Percentiles rank a stretch among this genome's conserved stretches.
Evolutionary conservation across 108 stramenopile species (phyloP).

Genomic region (Parmales sp.): DNA sequence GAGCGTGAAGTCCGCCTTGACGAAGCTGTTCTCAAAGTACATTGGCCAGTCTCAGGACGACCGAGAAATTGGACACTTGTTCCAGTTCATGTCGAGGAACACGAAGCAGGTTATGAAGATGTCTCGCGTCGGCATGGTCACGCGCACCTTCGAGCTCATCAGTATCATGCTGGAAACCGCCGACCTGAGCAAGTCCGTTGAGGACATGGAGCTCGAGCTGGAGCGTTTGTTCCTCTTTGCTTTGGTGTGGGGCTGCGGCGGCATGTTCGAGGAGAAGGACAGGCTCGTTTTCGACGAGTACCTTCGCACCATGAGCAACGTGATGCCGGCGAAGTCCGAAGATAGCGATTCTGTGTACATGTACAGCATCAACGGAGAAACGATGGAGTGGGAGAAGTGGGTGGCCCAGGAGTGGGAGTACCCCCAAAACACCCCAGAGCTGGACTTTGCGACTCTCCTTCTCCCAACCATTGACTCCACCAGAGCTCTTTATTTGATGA

Average conservation of each 20-base stretch:
- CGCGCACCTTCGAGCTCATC: slow-evolving; percentile 22
- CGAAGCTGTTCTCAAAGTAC: slow-evolving; percentile 13
- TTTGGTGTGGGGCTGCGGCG: slow-evolving; percentile 30
- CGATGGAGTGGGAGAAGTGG: slow-evolving; percentile 36
- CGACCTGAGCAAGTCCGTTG: slow-evolving; percentile 24
- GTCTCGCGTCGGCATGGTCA: slow-evolving; percentile 32
- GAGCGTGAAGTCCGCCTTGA: not conserved
- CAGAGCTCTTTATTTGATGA: slow-evolving; percentile 26
- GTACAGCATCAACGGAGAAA: slow-evolving; percentile 14
- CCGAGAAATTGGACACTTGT: slow-evolving; percentile 4
- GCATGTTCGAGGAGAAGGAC: slow-evolving; percentile 29
- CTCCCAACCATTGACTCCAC: slow-evolving; percentile 35
- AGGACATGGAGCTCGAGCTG: slow-evolving; percentile 15
- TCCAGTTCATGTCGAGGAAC: slow-evolving; percentile 17
- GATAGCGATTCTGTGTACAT: slow-evolving; percentile 23
- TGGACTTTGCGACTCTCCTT: slow-evolving; percentile 26
- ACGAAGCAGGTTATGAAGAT: slow-evolving; percentile 26
- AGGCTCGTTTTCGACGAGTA: slow-evolving; percentile 20
- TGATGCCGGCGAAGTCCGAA: not conserved
- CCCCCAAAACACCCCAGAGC: slow-evolving; percentile 8
- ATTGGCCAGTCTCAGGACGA: slow-evolving; percentile 1
- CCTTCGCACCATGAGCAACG: not conserved
- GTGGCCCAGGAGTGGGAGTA: slow-evolving; percentile 20
- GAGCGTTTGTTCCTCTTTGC: slow-evolving; percentile 30
- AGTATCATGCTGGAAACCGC: slow-evolving; percentile 24